A percentile compares a stretch with the other conserved stretches of the same genome.
phyloP scores from a whole-genome alignment of 495 filamentous ascomycete genomes.

The Xylaria intraflava region DNA sequence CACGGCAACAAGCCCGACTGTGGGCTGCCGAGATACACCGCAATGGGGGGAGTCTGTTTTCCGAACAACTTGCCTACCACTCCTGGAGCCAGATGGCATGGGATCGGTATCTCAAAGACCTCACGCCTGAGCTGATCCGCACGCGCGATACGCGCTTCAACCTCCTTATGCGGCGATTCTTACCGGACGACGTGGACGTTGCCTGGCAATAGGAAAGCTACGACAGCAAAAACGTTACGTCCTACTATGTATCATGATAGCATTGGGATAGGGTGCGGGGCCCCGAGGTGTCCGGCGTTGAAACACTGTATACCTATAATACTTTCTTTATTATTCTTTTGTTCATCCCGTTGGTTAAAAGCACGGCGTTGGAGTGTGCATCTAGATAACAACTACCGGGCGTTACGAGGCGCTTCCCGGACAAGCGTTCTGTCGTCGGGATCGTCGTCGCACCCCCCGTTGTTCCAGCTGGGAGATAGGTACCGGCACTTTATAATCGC shows the following conservation, averaged over 20 bases:
- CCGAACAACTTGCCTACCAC: conserved; percentile 42
- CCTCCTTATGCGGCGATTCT: conserved; percentile 37
- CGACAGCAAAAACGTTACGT: neutral
- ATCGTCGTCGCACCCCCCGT: no score
- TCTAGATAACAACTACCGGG: neutral
- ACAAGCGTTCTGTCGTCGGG: no score
- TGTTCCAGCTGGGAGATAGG: neutral
- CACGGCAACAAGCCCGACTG: conserved; percentile 23
- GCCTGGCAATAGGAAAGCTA: neutral
- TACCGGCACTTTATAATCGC: no score
- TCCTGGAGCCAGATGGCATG: conserved; percentile 43
- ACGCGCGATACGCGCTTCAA: conserved; percentile 40
- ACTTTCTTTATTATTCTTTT: no score
- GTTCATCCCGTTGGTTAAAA: no score
- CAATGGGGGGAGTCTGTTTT: conserved; percentile 36
- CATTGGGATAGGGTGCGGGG: neutral
- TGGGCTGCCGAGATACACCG: conserved; percentile 30
- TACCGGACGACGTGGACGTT: conserved; percentile 32
- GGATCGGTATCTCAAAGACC: conserved; percentile 33
- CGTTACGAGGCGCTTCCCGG: no score
- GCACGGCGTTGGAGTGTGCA: neutral
- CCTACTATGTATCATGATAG: neutral
- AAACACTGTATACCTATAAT: neutral
- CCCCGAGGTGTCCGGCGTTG: neutral
- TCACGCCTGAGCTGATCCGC: conserved; percentile 33